These are phyloP conservation scores for Prototheca wickerhamii DNA, from an alignment of 163 green algal species.

Conservation along the genomic window DNA sequence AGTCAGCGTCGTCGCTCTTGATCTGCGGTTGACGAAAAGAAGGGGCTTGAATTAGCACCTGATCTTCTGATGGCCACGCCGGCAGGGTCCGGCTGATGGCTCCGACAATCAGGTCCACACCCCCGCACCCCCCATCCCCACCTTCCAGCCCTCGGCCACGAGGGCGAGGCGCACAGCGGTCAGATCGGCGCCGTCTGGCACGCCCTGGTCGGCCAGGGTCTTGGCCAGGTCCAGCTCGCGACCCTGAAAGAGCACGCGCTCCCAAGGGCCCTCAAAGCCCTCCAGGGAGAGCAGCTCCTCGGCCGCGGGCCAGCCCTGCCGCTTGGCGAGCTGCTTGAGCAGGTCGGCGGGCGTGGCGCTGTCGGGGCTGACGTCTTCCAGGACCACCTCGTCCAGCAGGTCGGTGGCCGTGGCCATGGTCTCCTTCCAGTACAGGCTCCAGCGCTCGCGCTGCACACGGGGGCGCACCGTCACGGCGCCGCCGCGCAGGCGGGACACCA, in stretches of 20 bases:
- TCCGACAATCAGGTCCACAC: background rate
- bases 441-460: conserved; percentile 68
- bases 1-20: conserved; percentile 6
- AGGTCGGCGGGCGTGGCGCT: conserved; percentile 5
- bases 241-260: conserved; percentile 53
- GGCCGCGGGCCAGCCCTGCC: conserved; percentile 41
- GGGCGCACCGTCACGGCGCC: conserved; percentile 43
- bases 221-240: conserved; percentile 27
- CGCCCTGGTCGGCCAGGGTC: conserved; percentile 23
- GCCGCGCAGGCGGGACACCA: conserved; percentile 13
- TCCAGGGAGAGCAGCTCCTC: conserved; percentile 51
- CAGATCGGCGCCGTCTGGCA: conserved; percentile 17
- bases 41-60: background rate
- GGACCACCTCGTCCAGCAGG: conserved; percentile 31
- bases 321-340: conserved; percentile 22
- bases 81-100: background rate
- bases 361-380: conserved; percentile 31
- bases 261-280: conserved; percentile 67
- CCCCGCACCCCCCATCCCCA: background rate
- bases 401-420: conserved; percentile 63
- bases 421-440: conserved; percentile 82
- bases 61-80: background rate
- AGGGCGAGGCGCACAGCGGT: conserved; percentile 33
- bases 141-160: conserved; percentile 35
- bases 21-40: conserved; percentile 7